Evolutionary conservation across 306 rosid species (phyloP).

Genomic region (Acmispon strigosus): DNA sequence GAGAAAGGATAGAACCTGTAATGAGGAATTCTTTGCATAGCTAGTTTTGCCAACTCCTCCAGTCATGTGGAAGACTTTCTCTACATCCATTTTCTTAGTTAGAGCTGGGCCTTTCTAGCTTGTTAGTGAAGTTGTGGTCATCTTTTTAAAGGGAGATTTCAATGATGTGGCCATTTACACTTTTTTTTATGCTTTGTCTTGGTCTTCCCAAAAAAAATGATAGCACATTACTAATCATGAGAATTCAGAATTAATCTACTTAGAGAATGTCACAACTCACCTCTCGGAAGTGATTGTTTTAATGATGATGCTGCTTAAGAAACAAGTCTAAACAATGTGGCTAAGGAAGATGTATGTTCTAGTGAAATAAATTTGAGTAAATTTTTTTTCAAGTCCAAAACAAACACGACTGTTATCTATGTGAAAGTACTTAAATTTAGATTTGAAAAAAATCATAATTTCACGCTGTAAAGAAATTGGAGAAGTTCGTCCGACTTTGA

Average conservation of each 20-base stretch:
- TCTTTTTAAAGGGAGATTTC: conserved; percentile 32
- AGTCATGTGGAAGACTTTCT: conserved; percentile 76
- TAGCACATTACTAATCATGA: conserved; percentile 20
- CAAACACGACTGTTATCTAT: not conserved
- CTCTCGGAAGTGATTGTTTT: not conserved
- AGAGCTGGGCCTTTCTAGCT: conserved; percentile 14
- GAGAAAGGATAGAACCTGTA: conserved; percentile 43
- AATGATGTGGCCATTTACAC: conserved; percentile 16
- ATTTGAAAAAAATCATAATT: no score
- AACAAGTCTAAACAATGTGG: not conserved
- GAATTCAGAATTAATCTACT: conserved; percentile 13
- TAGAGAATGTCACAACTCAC: conserved; percentile 10
- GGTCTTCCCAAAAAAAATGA: not conserved
- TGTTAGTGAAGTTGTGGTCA: conserved; percentile 23
- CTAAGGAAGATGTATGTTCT: not conserved
- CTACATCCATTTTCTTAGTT: conserved; percentile 51
- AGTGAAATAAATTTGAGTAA: not conserved
- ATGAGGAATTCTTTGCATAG: conserved; percentile 81
- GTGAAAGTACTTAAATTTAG: not conserved
- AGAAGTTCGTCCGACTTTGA: no score
- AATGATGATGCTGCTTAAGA: not conserved
- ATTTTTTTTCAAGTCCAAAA: not conserved
- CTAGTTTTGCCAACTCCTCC: conserved; percentile 88
- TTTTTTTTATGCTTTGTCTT: not conserved
- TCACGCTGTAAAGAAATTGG: no score